Evolutionary conservation across 768 basidiomycete species (phyloP).

Genomic region (Myochromella boudieri): DNA sequence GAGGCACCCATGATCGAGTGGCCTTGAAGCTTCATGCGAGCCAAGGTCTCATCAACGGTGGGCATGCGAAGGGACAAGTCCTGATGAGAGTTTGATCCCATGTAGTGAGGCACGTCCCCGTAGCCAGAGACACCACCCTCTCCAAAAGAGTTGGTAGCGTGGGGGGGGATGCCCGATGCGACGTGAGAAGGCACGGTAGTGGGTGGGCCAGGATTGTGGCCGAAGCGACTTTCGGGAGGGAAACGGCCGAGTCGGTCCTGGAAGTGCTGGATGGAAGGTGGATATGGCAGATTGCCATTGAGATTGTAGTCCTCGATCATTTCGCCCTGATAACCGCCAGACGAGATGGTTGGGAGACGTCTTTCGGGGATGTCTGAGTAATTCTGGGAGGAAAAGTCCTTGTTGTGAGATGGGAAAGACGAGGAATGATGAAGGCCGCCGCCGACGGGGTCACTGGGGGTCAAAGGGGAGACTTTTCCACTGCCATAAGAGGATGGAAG

Average conservation of each 20-base stretch:
- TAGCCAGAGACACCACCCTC: constrained; percentile 52
- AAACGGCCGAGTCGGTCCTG: constrained; percentile 59
- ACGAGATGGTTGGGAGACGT: constrained; percentile 46
- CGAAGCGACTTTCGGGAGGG: constrained; percentile 52
- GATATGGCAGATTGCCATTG: constrained; percentile 46
- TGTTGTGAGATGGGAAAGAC: constrained; percentile 49
- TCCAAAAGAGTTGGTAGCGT: constrained; percentile 64
- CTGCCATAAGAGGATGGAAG: constrained; percentile 65
- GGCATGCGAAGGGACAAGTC: constrained; percentile 67
- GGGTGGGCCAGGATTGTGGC: constrained; percentile 39
- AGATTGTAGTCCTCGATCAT: constrained; percentile 66
- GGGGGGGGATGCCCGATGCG: constrained; percentile 64
- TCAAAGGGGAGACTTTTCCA: constrained; percentile 76
- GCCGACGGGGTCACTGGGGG: constrained; percentile 63
- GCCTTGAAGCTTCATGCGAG: constrained; percentile 63
- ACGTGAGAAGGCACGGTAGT: constrained; percentile 49
- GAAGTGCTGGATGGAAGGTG: constrained; percentile 56
- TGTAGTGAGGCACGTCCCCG: constrained; percentile 60
- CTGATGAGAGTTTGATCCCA: constrained; percentile 47
- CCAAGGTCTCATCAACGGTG: constrained; percentile 58
- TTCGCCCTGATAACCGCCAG: constrained; percentile 53
- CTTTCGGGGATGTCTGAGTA: constrained; percentile 67
- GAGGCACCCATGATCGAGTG: constrained; percentile 58
- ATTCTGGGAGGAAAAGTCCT: constrained; percentile 56
- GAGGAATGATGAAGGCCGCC: constrained; percentile 54